Conservation (phyloP, 768 basidiomycete genomes). For the Clitopilus hobsonii region DNA sequence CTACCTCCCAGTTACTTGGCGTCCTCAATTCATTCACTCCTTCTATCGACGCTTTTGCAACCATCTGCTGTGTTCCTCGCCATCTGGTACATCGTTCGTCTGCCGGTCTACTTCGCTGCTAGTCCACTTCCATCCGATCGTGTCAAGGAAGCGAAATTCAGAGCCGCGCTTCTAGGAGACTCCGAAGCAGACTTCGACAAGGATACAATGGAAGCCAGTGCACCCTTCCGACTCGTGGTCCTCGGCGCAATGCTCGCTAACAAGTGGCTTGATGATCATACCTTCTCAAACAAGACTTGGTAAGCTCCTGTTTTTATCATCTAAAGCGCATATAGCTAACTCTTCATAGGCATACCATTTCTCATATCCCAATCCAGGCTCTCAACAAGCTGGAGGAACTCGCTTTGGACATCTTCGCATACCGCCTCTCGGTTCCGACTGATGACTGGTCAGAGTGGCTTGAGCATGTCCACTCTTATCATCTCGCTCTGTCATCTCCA, state of each 20-base stretch:
- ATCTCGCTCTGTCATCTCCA: slow-evolving; percentile 56
- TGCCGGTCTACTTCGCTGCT: slow-evolving; percentile 65
- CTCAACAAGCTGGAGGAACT: slow-evolving; percentile 71
- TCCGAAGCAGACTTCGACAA: slow-evolving; percentile 33
- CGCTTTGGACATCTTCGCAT: slow-evolving; percentile 63
- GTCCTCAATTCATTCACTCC: slow-evolving; percentile 61
- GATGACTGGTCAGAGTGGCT: slow-evolving; percentile 72
- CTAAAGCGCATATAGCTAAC: slow-evolving; percentile 6
- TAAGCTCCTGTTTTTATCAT: slow-evolving; percentile 26
- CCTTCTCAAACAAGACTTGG: slow-evolving; percentile 89
- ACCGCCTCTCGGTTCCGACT: slow-evolving; percentile 65
- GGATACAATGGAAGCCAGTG: slow-evolving; percentile 50
- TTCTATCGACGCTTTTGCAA: slow-evolving; percentile 76
- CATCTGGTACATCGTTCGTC: slow-evolving; percentile 76
- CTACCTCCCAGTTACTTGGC: slow-evolving; percentile 51
- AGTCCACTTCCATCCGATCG: slow-evolving; percentile 45
- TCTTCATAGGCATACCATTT: slow-evolving; percentile 67
- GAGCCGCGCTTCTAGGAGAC: slow-evolving; percentile 58
- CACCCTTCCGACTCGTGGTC: slow-evolving; percentile 70
- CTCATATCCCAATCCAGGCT: slow-evolving; percentile 63
- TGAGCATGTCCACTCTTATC: slow-evolving; percentile 57
- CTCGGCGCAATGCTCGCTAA: slow-evolving; percentile 84
- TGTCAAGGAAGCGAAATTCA: slow-evolving; percentile 59
- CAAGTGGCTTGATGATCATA: slow-evolving; percentile 87
- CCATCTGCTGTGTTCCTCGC: slow-evolving; percentile 77